Evolutionary conservation across 495 filamentous ascomycete genomes (phyloP), one percentile per base, ranked within the genome.

Genomic region (Jackrogersella multiformis): DNA sequence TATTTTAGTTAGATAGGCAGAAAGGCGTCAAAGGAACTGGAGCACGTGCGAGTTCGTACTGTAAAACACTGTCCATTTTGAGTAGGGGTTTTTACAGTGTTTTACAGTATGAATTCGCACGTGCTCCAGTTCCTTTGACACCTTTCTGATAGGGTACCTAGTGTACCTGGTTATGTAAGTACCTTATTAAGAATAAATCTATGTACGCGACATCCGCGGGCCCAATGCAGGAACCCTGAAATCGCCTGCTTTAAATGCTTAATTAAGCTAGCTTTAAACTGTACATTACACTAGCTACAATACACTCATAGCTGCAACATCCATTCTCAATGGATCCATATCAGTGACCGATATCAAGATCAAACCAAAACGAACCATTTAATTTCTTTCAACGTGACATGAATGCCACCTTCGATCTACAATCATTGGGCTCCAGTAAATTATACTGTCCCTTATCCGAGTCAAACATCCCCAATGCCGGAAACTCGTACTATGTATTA

Each of bases 401-500:
- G 42, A 56, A 56, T 39, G 16, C 26, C 44, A 57, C 42, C 44
- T 26, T 49, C 57, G 30, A 56, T 38, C 52, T 15, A 58, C 35
- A 23, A 41, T 45, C 30, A 12, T 30, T 21, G 26, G 28, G 38
- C 30, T 55, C 66, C 66, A 59, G 24, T 68, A 59, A 64, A 63
- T 49, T 59, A 12, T 3, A 32, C 24, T 23, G 35, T 59, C 28
- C 45, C 39, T 36, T 49, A 18, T 15, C 48, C 24, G 59, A 30
- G 26, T 64, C 54, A 63, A 68, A 68, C 42, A 44, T 45, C 34
- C 13, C 32, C 48, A 42, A 36, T 26, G 48, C n/a, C n/a, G n/a
- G n/a, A n/a, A n/a, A n/a, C n/a, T n/a, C n/a, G n/a, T n/a, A 23
- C 12, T 8, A 21, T 48, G 66, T 64, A 68, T 64, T 64, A 68